A percentile compares a stretch with the other conserved stretches of the same genome.
phyloP scores from a whole-genome alignment of 2,329 filamentous ascomycete genomes.

The Cryphonectria japonica region DNA sequence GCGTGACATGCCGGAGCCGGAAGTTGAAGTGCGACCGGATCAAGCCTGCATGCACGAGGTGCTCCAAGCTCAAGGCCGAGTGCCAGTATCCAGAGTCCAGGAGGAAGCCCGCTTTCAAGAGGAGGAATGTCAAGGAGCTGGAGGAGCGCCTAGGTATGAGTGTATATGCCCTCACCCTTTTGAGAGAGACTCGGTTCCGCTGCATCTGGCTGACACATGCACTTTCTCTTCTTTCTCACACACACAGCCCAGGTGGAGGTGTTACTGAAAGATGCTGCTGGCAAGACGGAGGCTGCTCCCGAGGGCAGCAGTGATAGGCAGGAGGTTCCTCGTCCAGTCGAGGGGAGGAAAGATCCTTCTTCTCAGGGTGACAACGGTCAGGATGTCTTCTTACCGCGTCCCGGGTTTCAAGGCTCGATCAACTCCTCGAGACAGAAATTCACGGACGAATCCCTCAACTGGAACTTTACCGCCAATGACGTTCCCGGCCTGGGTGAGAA shows the following conservation, averaged over 20 bases:
- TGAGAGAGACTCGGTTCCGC: not conserved
- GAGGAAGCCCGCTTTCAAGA: constrained; percentile 85
- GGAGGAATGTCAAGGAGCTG: constrained; percentile 87
- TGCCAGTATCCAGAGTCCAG: constrained; percentile 89
- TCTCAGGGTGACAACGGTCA: constrained; percentile 32
- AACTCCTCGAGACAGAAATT: not conserved
- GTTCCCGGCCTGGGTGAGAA: constrained; percentile 6
- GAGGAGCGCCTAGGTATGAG: constrained; percentile 79
- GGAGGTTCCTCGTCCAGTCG: constrained; percentile 12
- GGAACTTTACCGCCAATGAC: constrained; percentile 1
- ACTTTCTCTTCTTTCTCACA: constrained; percentile 29
- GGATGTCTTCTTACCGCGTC: not conserved
- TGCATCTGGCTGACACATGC: not conserved
- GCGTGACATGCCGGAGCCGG: constrained; percentile 79
- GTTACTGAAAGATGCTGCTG: constrained; percentile 68
- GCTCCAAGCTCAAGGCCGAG: constrained; percentile 71
- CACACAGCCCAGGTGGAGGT: constrained; percentile 77
- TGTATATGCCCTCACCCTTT: constrained; percentile 27
- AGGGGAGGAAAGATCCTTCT: constrained; percentile 31
- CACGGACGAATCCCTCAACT: constrained; percentile 12
- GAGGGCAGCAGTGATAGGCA: constrained; percentile 32
- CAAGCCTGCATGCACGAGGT: constrained; percentile 80
- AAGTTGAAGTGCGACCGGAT: constrained; percentile 87
- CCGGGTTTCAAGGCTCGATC: not conserved
- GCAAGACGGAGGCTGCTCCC: constrained; percentile 5